A percentile compares a stretch with the other conserved stretches of the same genome.
Evolutionary conservation across 768 basidiomycete species (phyloP).

Genomic region (Piloderma croceum): DNA sequence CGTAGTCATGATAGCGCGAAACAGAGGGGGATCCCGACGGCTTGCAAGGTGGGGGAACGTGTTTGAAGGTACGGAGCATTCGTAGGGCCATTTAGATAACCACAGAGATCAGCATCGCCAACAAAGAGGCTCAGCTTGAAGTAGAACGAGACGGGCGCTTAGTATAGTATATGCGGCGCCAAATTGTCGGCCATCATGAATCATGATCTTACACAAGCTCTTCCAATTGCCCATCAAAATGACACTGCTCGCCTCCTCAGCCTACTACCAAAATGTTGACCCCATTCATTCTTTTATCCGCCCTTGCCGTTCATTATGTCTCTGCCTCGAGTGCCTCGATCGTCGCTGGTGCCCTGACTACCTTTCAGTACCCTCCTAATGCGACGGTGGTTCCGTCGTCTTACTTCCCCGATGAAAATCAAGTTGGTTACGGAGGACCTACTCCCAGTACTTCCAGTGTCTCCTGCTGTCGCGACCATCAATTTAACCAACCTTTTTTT

Average conservation of each 20-base stretch:
- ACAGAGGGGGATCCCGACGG: too few relatives aligned
- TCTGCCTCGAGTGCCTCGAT: neutral
- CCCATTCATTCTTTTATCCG: neutral
- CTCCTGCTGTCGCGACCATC: slow-evolving; percentile 11
- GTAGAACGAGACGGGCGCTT: too few relatives aligned
- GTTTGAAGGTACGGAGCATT: neutral
- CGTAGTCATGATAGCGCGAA: slow-evolving; percentile 61
- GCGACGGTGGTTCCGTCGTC: slow-evolving; percentile 25
- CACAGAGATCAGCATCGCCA: neutral
- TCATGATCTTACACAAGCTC: too few relatives aligned
- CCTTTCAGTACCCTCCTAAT: slow-evolving; percentile 38
- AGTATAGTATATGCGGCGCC: too few relatives aligned
- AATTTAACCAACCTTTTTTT: neutral
- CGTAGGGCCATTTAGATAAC: neutral
- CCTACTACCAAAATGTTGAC: neutral
- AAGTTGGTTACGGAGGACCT: slow-evolving; percentile 43
- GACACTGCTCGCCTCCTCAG: too few relatives aligned
- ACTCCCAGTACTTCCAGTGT: slow-evolving; percentile 37
- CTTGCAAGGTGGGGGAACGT: too few relatives aligned
- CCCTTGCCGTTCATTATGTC: neutral
- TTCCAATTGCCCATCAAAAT: too few relatives aligned
- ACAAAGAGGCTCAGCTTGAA: too few relatives aligned
- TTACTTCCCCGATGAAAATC: slow-evolving; percentile 36
- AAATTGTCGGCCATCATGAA: neutral
- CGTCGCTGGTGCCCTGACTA: slow-evolving; percentile 30